Conservation (phyloP, 192 early-diverging fungal species). For the Oehlia diaphana region DNA sequence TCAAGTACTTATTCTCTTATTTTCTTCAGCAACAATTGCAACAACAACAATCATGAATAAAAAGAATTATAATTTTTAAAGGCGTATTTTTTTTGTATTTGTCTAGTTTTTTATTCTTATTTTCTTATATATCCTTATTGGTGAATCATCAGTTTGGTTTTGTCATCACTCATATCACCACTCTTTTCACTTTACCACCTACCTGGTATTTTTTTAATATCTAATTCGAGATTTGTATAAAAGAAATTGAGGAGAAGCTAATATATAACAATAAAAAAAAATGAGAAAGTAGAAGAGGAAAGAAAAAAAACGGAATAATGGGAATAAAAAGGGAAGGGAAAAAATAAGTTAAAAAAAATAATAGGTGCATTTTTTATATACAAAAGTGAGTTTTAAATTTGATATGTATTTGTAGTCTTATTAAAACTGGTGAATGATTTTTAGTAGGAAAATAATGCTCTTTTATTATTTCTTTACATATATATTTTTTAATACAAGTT, state of each 20-base stretch:
- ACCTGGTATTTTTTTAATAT: constrained; percentile 1
- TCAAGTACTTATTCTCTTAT: neutral
- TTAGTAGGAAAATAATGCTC: neutral
- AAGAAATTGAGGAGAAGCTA: neutral
- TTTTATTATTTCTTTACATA: neutral
- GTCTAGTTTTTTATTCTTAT: neutral
- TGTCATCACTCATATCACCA: neutral
- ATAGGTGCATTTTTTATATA: neutral
- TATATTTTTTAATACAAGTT: neutral
- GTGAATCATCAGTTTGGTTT: neutral
- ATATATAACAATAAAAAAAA: neutral
- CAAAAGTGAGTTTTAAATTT: neutral
- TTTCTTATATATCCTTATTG: neutral
- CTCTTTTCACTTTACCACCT: neutral
- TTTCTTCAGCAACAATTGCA: neutral
- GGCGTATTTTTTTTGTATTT: neutral
- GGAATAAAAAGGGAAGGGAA: neutral
- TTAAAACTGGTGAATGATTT: neutral
- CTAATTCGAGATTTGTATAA: constrained; percentile 19
- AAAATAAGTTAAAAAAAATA: neutral
- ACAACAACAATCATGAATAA: constrained; percentile 1
- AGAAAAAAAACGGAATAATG: neutral
- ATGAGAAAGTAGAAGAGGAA: neutral
- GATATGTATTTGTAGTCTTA: constrained; percentile 7
- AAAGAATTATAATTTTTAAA: neutral